Evolutionary conservation across 1,284 basidiomycete genomes (phyloP).

Genomic region (Gomphus sp.): DNA sequence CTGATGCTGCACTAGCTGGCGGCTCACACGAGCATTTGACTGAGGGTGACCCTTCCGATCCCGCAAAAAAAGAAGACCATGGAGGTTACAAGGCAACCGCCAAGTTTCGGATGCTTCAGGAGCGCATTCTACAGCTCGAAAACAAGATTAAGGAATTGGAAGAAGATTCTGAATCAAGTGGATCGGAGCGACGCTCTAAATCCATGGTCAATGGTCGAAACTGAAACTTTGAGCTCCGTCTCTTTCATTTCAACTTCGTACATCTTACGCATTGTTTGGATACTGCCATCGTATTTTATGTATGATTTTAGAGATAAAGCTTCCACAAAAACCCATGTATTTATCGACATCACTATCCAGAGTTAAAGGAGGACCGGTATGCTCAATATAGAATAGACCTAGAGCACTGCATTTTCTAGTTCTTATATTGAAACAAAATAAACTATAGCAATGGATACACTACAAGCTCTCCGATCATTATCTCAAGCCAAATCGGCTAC

Average conservation of each 20-base stretch:
- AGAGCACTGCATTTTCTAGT: neutral
- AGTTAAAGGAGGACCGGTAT: neutral
- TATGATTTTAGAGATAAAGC: neutral
- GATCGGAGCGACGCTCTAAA: neutral
- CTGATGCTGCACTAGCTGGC: slow-evolving; percentile 21
- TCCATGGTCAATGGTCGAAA: neutral
- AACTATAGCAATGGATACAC: neutral
- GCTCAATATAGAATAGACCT: neutral
- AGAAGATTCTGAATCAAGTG: slow-evolving; percentile 5
- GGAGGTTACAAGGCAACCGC: neutral
- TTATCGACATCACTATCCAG: neutral
- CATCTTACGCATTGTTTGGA: neutral
- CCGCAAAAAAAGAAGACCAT: slow-evolving; percentile 3
- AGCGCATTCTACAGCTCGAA: slow-evolving; percentile 9
- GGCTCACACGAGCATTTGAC: slow-evolving; percentile 8
- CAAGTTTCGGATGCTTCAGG: slow-evolving; percentile 2
- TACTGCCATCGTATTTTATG: neutral
- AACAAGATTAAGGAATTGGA: slow-evolving; percentile 8
- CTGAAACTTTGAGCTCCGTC: neutral
- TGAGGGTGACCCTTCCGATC: slow-evolving; percentile 7
- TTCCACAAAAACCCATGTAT: neutral
- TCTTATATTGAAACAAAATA: neutral
- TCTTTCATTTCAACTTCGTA: neutral
- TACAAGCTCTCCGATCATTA: neutral
- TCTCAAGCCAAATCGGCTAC: neutral